phyloP scores from a whole-genome alignment of 345 rosid species.

The Hypericum androsaemum region DNA sequence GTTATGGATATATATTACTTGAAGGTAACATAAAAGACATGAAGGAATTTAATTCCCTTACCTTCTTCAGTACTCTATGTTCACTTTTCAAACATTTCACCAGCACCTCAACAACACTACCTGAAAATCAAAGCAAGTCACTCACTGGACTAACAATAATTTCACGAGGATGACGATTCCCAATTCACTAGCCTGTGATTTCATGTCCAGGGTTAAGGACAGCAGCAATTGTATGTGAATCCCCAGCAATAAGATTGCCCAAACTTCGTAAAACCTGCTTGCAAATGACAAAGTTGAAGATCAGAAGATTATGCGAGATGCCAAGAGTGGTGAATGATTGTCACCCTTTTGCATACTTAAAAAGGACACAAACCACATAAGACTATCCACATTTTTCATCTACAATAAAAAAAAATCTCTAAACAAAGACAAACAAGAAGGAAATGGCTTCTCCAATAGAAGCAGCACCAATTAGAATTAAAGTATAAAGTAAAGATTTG shows the following conservation, averaged over 20 bases:
- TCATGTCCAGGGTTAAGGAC: slow-evolving; percentile 54
- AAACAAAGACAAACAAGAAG: too few relatives aligned
- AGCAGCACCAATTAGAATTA: too few relatives aligned
- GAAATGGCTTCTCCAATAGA: too few relatives aligned
- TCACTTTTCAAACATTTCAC: slow-evolving; percentile 83
- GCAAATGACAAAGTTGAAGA: slow-evolving; percentile 13
- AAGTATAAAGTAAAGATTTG: too few relatives aligned
- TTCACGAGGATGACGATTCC: slow-evolving; percentile 7
- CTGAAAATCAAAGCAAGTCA: slow-evolving; percentile 32
- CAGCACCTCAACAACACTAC: slow-evolving; percentile 48
- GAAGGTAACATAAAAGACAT: too few relatives aligned
- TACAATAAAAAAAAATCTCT: too few relatives aligned
- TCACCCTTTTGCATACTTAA: too few relatives aligned
- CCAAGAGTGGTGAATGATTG: too few relatives aligned
- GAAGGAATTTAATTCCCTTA: slow-evolving; percentile 12
- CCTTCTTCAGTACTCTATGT: slow-evolving; percentile 92
- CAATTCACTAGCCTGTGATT: slow-evolving; percentile 49
- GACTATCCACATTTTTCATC: too few relatives aligned
- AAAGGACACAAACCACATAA: too few relatives aligned
- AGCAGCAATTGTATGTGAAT: slow-evolving; percentile 49
- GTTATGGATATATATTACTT: too few relatives aligned
- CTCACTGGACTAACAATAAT: slow-evolving; percentile 7
- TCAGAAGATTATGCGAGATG: slow-evolving; percentile 1
- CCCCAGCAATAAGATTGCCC: slow-evolving; percentile 90
- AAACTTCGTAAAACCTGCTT: slow-evolving; percentile 68